Conservation (phyloP, 495 filamentous ascomycete genomes). For the Neurospora hispaniola region DNA sequence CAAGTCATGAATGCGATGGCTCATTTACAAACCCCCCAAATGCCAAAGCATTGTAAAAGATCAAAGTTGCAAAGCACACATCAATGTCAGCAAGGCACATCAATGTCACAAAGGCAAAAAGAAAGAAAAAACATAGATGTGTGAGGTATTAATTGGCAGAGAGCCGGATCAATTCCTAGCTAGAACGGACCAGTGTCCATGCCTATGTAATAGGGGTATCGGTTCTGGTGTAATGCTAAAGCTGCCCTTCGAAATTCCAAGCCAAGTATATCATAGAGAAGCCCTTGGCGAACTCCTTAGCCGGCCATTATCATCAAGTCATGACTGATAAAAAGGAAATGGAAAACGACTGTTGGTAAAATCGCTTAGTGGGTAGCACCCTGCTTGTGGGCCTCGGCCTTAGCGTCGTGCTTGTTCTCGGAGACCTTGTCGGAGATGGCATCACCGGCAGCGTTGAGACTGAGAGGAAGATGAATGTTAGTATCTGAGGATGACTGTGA, state of each 20-base stretch:
- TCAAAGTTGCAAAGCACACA: neutral
- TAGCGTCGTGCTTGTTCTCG: constrained; percentile 43
- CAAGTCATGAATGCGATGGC: neutral
- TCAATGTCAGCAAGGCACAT: no score
- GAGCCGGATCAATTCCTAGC: neutral
- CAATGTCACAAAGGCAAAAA: neutral
- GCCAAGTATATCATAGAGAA: neutral
- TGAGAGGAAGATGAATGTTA: constrained; percentile 14
- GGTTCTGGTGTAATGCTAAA: neutral
- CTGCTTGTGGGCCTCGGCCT: constrained; percentile 49
- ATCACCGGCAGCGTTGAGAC: constrained; percentile 44
- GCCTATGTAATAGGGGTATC: neutral
- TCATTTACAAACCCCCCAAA: neutral
- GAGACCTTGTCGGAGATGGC: constrained; percentile 47
- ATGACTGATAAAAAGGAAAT: neutral
- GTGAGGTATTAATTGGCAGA: neutral
- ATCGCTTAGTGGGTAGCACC: constrained; percentile 41
- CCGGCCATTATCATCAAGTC: neutral
- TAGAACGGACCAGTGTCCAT: neutral
- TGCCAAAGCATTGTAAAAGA: neutral
- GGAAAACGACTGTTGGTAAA: neutral
- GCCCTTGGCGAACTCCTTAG: neutral
- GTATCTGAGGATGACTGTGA: neutral
- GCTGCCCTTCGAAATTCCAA: neutral
- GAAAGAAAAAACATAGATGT: neutral